Percentiles rank a stretch among this genome's conserved stretches.
Evolutionary conservation across 805 yeast genomes (phyloP).

Genomic region (Lipomyces chichibuensis): DNA sequence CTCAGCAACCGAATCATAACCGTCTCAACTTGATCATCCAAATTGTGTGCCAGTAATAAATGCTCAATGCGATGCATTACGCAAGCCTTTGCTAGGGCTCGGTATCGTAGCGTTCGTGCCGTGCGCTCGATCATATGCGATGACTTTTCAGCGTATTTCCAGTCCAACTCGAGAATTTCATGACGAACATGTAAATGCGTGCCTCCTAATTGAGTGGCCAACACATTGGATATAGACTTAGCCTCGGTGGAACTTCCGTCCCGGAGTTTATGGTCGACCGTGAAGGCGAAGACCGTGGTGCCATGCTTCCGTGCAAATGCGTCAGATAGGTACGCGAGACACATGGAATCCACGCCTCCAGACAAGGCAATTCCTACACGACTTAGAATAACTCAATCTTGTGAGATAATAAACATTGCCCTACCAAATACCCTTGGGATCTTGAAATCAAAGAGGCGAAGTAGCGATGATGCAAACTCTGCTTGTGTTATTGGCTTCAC

Average conservation of each 20-base stretch:
- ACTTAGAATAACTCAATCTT: not conserved
- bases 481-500: constrained; percentile 11
- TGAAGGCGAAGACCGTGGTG: constrained; percentile 51
- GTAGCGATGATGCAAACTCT: constrained; percentile 14
- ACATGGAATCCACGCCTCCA: constrained; percentile 85
- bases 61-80: constrained; percentile 41
- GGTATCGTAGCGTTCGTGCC: constrained; percentile 61
- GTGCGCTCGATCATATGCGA: constrained; percentile 34
- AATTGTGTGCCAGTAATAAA: constrained; percentile 68
- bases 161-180: constrained; percentile 2
- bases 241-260: constrained; percentile 57
- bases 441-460: constrained; percentile 4
- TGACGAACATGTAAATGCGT: not conserved
- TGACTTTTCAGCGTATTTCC: constrained; percentile 6
- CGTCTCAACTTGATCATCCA: constrained; percentile 75
- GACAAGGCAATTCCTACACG: constrained; percentile 57
- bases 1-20: constrained; percentile 56
- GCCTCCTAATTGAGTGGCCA: not conserved
- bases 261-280: constrained; percentile 68
- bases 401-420: not conserved
- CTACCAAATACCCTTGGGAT: constrained; percentile 21
- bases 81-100: constrained; percentile 51
- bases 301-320: constrained; percentile 44
- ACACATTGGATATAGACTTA: not conserved
- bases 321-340: constrained; percentile 57